Percentiles rank a stretch among this genome's conserved stretches.
phyloP scores from a whole-genome alignment of 805 yeast genomes.

The Wickerhamomyces chambardii region DNA sequence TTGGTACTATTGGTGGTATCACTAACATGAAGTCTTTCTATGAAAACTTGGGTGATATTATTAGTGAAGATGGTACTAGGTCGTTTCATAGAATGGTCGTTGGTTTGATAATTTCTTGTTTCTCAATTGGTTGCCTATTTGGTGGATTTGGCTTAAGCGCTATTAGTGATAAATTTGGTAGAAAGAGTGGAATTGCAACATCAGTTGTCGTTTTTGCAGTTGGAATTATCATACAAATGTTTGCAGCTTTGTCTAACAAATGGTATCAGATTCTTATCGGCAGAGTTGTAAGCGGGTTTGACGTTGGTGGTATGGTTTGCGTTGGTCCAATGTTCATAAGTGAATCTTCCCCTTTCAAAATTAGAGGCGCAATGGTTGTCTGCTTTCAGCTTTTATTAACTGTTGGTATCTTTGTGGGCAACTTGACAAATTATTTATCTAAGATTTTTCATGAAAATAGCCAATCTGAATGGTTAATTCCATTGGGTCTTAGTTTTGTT shows the following conservation, averaged over 20 bases:
- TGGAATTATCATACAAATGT: conserved; percentile 54
- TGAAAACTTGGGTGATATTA: conserved; percentile 38
- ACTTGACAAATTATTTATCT: conserved; percentile 58
- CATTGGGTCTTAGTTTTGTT: conserved; percentile 39
- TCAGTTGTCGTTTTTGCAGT: conserved; percentile 48
- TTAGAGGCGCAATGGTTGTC: conserved; percentile 66
- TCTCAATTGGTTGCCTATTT: conserved; percentile 63
- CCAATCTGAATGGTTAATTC: conserved; percentile 64
- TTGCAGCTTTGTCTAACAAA: conserved; percentile 26
- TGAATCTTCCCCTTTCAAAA: conserved; percentile 60
- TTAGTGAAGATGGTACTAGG: conserved; percentile 26
- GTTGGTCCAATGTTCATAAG: conserved; percentile 67
- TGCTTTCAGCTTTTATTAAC: conserved; percentile 66
- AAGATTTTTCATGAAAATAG: conserved; percentile 23
- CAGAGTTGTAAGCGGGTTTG: conserved; percentile 60
- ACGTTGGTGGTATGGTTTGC: conserved; percentile 74
- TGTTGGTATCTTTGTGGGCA: conserved; percentile 64
- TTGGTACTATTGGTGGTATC: conserved; percentile 71
- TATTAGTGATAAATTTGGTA: conserved; percentile 49
- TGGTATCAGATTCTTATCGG: conserved; percentile 65
- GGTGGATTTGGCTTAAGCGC: conserved; percentile 56
- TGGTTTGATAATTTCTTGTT: conserved; percentile 45
- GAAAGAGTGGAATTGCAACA: conserved; percentile 46
- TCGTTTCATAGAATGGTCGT: conserved; percentile 36
- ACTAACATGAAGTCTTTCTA: conserved; percentile 53